Evolutionary conservation across 257 asterid species (phyloP), one percentile per base, ranked within the genome.

Genomic region (Handroanthus guayacan): DNA sequence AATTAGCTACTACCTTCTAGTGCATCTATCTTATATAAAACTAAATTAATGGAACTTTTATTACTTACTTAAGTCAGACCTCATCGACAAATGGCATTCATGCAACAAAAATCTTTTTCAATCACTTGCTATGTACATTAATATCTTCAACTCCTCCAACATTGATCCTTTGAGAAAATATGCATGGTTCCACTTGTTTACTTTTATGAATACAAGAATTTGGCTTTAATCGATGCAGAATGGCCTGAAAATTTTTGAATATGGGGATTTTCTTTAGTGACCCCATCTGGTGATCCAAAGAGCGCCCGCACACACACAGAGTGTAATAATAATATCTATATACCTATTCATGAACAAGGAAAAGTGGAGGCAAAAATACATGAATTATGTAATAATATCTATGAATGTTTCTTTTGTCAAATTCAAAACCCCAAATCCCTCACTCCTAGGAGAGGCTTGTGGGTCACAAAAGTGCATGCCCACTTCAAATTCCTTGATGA

Each of bases 401-500:
- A 50, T 82, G 75, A 62, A 72, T 62, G 57, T 78, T 25, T 45
- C 38, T 66, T 76, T 79, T 55, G 31, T 69, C 51, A 78, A 78
- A 80, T 62, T 70, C 36, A 74, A 74, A 79, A 51, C 69, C 84
- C 79, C 62, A 63, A 82, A 87, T 82, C 83, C 84, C 94, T 76
- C 62, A 86, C 84, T 90, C 87, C 82, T 36, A 86, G 90, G 91
- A 82, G 92, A 83, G 89, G 81, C 97, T 88, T 91, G 82, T 69
- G 78, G 56, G 61, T 83, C 65, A 87, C 98, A 89, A 90, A 89
- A 88, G 94, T 80, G 55, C 45, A 41, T 41, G 25, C 13, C 64
- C 80, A 79, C 83, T 80, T 81, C 58, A 62, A 81, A 63, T 84
- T 87, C 88, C 92, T 71, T 74, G 60, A 79, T 83, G 66, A 78